Conservation (phyloP, 176 grass and related monocot genomes). For the Rhynchospora pubera region DNA sequence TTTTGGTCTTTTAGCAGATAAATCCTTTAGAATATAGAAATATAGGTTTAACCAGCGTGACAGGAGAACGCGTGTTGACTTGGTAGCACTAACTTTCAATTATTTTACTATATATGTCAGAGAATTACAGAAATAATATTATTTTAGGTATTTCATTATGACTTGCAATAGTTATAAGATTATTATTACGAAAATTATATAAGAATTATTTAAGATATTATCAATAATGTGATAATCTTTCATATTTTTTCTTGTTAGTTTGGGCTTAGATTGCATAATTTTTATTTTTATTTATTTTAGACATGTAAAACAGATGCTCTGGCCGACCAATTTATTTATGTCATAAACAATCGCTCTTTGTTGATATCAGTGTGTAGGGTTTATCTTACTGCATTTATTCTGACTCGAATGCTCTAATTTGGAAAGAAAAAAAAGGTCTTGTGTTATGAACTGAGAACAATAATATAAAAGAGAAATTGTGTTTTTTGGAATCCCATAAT, state of each 20-base stretch:
- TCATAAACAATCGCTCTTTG: too few relatives aligned
- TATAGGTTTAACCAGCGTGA: neutral
- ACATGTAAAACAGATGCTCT: neutral
- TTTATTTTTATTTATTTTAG: neutral
- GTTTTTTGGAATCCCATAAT: too few relatives aligned
- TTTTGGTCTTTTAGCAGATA: neutral
- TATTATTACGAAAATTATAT: neutral
- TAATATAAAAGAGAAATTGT: too few relatives aligned
- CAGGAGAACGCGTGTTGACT: neutral
- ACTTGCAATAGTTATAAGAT: neutral
- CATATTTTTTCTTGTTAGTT: neutral
- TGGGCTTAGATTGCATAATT: neutral
- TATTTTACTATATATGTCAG: neutral
- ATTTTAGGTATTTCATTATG: too few relatives aligned
- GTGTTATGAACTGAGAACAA: too few relatives aligned
- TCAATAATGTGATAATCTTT: neutral
- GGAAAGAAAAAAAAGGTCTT: too few relatives aligned
- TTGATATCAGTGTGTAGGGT: too few relatives aligned
- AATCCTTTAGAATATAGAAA: neutral
- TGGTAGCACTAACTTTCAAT: neutral
- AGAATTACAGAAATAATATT: neutral
- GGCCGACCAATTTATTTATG: too few relatives aligned
- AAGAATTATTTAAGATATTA: too few relatives aligned
- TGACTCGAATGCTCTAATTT: too few relatives aligned
- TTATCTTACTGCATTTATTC: too few relatives aligned